These are phyloP conservation scores for Acer saccharum DNA, from an alignment of 345 rosid species.

Conservation along the genomic window DNA sequence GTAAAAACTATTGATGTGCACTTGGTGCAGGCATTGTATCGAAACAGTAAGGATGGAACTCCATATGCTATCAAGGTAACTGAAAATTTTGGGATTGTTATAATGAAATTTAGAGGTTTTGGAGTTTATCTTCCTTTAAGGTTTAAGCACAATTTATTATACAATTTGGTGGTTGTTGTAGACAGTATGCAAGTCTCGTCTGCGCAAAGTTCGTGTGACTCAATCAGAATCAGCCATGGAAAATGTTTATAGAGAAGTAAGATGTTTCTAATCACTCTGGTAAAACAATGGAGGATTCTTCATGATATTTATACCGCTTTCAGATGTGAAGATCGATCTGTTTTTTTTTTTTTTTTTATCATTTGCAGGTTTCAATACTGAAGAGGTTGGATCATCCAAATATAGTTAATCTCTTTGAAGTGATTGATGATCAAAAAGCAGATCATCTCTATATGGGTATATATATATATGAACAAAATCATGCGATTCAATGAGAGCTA, in stretches of 20 bases:
- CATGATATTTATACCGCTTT: too few relatives aligned
- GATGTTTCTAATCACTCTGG: not conserved
- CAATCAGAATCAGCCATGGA: constrained; percentile 11
- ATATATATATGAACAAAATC: not conserved
- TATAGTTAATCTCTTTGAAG: constrained; percentile 17
- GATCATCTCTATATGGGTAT: constrained; percentile 24
- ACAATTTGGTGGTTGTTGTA: not conserved
- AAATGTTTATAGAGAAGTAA: constrained; percentile 8
- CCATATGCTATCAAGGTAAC: constrained; percentile 16
- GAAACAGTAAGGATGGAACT: not conserved
- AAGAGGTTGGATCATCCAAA: constrained; percentile 21
- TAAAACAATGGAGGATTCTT: not conserved
- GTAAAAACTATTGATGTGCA: not conserved
- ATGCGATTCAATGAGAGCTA: not conserved
- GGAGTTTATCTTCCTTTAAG: too few relatives aligned
- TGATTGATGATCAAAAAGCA: constrained; percentile 21
- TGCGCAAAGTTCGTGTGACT: not conserved
- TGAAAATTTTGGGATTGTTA: not conserved
- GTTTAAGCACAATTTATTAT: not conserved
- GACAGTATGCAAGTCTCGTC: constrained; percentile 3
- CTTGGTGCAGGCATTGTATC: constrained; percentile 13
- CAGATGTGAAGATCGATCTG: not conserved
- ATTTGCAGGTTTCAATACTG: constrained; percentile 19
- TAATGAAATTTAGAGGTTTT: not conserved
- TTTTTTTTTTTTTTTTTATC: not conserved